Conservation (phyloP, 2,329 filamentous ascomycete species). For the Berkeleyomyces basicola region DNA sequence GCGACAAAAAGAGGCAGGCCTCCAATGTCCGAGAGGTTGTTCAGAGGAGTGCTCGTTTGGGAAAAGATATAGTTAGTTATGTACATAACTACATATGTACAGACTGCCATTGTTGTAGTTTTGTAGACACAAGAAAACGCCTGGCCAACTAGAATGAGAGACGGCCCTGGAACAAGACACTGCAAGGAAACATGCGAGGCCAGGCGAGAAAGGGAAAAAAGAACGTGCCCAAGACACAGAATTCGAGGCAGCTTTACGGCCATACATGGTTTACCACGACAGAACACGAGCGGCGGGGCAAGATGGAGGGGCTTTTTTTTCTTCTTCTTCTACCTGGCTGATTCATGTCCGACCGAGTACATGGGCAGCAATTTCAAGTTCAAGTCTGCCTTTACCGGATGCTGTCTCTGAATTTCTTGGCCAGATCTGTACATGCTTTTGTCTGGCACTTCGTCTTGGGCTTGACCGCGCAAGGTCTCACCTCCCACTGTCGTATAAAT, state of each 20-base stretch:
- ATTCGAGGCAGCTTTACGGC: background rate
- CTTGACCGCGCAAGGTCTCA: background rate
- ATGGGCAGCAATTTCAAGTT: background rate
- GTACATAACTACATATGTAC: background rate
- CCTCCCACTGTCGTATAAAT: background rate
- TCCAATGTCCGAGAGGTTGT: no score
- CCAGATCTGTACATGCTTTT: background rate
- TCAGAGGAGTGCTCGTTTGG: no score
- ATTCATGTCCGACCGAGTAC: background rate
- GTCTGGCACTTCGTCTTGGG: background rate
- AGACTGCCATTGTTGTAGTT: background rate
- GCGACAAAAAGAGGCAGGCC: background rate
- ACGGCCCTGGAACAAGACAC: background rate
- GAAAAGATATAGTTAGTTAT: no score
- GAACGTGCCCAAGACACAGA: background rate
- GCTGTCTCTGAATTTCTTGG: background rate
- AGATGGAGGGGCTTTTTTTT: background rate
- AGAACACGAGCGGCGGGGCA: background rate
- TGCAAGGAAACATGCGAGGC: background rate
- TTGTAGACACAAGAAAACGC: background rate
- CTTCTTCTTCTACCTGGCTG: background rate
- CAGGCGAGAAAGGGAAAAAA: background rate
- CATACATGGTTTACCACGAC: background rate
- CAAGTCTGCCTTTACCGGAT: background rate
- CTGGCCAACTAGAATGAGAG: background rate